Conservation (phyloP, 345 rosid genomes). For the Kandelia obovata region DNA sequence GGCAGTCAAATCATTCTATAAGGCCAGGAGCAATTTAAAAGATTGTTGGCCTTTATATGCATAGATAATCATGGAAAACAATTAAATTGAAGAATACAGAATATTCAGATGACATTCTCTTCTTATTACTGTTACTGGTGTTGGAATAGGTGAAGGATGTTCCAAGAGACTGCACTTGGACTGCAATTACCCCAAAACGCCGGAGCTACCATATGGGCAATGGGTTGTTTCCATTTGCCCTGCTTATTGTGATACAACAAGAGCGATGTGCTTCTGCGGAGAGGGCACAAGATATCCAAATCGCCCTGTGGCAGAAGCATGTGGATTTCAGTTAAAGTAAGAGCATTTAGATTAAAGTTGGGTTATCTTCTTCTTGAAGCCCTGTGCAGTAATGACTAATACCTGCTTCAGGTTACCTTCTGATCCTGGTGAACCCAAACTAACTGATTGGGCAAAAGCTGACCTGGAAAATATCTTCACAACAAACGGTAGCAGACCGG, state of each 20-base stretch:
- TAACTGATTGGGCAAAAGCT: constrained; percentile 72
- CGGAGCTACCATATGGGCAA: constrained; percentile 73
- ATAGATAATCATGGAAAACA: neutral
- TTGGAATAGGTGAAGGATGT: constrained; percentile 65
- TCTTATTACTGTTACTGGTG: constrained; percentile 2
- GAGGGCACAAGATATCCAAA: constrained; percentile 94
- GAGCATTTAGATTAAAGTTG: constrained; percentile 16
- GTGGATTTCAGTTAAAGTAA: constrained; percentile 80
- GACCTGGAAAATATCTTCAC: constrained; percentile 73
- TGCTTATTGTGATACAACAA: constrained; percentile 75
- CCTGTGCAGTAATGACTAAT: neutral
- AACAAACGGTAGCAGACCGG: constrained; percentile 67
- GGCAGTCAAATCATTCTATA: constrained; percentile 1
- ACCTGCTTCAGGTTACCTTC: constrained; percentile 51
- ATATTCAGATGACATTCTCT: neutral
- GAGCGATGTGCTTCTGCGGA: constrained; percentile 98
- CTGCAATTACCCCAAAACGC: constrained; percentile 69
- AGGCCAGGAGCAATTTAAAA: neutral
- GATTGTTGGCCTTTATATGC: no score
- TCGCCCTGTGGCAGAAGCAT: constrained; percentile 85
- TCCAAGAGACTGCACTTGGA: constrained; percentile 54
- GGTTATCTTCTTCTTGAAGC: constrained; percentile 1
- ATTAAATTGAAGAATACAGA: neutral
- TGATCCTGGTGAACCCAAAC: constrained; percentile 56
- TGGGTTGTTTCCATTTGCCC: constrained; percentile 94